Evolutionary conservation across 331 rosid species (phyloP), one percentile per base, ranked within the genome.

Genomic region (Telfairia occidentalis): DNA sequence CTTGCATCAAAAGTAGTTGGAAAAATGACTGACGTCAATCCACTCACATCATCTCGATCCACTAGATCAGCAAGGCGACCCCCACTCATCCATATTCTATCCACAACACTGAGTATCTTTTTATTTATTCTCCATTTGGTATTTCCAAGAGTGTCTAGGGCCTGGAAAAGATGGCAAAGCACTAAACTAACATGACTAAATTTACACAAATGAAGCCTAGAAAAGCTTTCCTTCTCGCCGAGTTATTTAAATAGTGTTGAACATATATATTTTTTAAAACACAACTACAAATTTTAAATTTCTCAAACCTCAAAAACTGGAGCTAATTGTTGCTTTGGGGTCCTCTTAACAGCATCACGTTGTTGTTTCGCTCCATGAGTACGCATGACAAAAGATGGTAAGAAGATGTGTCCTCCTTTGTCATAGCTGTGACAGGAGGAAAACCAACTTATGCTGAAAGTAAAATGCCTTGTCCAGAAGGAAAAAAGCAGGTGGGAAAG

Each of bases 321-420:
- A 82, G 84, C 83, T 40, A 95, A 78, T 82, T 91, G 97, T 82
- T 84, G 80, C 85, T 72, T 80, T 43, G 96, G 92, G 52, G 86
- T 81, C 79, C 80, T 88, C 86, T 88, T 95, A 79, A 95, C 77
- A 63, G 96, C 96, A 77, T 87, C 96, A 63, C 98, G 97, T 77
- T 95, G 98, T 83, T 87, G 93, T 83, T 78, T 88, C 71, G 86
- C 87, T 84, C 98, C 98, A 82, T 87, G 98, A 75, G 86, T 90
- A 72, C 98, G 98, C 97, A 95, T 95, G 82, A 90, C 80, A 76
- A 87, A 84, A 59, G 96, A 95, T 65, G 97, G 98, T 57, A 95
- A 82, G 82, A 83, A 90, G 61, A 95, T 83, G 90, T 95, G 85
- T 50, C 96, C 98, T 57, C 98, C 98, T 85, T 80, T 89, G 75